phyloP scores from a whole-genome alignment of 2,329 filamentous ascomycete species.

The Aureobasidium sp. region DNA sequence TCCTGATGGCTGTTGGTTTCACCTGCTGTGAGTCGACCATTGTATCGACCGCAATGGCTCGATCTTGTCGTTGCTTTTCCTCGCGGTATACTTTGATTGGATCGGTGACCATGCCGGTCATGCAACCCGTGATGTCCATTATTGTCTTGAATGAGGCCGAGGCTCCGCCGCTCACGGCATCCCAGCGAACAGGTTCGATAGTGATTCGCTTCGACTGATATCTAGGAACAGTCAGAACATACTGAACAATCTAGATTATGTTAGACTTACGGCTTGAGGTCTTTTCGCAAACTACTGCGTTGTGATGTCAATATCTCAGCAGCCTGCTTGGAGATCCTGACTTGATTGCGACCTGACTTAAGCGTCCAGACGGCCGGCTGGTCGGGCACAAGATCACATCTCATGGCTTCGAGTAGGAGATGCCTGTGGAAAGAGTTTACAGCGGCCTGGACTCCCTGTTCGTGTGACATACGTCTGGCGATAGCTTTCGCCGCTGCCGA shows the following conservation, averaged over 20 bases:
- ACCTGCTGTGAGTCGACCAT: neutral
- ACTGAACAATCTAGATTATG: too few relatives aligned
- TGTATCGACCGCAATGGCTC: too few relatives aligned
- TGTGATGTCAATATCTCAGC: slow-evolving; percentile 40
- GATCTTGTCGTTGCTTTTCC: neutral
- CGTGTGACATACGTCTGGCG: slow-evolving; percentile 33
- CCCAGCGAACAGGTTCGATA: neutral
- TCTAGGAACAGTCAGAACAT: neutral
- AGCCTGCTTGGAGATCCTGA: neutral
- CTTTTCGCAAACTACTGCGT: slow-evolving; percentile 62
- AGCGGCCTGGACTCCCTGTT: slow-evolving; percentile 35
- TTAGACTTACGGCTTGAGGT: slow-evolving; percentile 46
- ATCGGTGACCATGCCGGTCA: neutral
- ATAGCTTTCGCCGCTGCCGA: slow-evolving; percentile 31
- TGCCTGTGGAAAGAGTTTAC: slow-evolving; percentile 40
- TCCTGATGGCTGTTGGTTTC: neutral
- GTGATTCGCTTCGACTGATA: neutral
- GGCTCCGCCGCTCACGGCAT: neutral
- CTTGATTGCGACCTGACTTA: slow-evolving; percentile 48
- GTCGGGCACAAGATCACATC: slow-evolving; percentile 61
- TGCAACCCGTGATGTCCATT: slow-evolving; percentile 61
- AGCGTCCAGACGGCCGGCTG: slow-evolving; percentile 68
- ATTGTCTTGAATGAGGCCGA: slow-evolving; percentile 31
- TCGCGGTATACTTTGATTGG: neutral
- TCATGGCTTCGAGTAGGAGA: slow-evolving; percentile 56